Conservation (phyloP, 768 basidiomycete species). For the Serendipita vermifera region DNA sequence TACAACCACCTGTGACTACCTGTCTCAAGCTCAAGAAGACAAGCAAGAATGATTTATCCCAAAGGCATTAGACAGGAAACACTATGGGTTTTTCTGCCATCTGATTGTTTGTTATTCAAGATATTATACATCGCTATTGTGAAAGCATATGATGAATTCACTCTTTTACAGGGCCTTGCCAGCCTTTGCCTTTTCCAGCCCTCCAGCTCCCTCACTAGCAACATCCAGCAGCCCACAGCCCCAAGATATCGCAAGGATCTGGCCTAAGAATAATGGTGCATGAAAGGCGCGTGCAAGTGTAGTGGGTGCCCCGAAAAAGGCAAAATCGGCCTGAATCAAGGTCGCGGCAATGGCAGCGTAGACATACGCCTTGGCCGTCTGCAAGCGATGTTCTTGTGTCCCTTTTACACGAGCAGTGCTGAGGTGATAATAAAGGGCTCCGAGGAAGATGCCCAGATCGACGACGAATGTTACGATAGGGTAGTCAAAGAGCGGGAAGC, state of each 20-base stretch:
- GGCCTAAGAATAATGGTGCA: conserved; percentile 21
- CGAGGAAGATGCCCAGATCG: conserved; percentile 21
- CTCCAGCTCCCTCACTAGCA: too few species aligned
- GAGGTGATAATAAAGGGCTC: conserved; percentile 21
- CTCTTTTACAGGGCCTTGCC: too few species aligned
- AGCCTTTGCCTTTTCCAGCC: too few species aligned
- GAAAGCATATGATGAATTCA: too few species aligned
- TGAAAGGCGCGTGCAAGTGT: conserved; percentile 22
- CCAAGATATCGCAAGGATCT: conserved; percentile 21
- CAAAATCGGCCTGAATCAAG: conserved; percentile 20
- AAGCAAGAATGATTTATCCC: too few species aligned
- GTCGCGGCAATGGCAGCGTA: conserved; percentile 15
- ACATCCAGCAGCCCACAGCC: conserved; percentile 23
- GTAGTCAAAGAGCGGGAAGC: conserved; percentile 21
- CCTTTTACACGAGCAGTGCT: conserved; percentile 18
- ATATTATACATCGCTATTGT: too few species aligned
- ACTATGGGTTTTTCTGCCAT: too few species aligned
- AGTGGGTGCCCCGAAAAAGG: conserved; percentile 20
- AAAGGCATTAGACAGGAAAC: too few species aligned
- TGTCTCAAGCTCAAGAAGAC: too few species aligned
- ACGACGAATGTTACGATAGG: conserved; percentile 18
- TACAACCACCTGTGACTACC: too few species aligned
- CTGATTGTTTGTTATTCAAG: too few species aligned
- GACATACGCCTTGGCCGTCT: conserved; percentile 18
- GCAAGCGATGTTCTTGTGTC: conserved; percentile 17